Conservation (phyloP, 148 eudicot genomes). For the Linanthus parryae region DNA sequence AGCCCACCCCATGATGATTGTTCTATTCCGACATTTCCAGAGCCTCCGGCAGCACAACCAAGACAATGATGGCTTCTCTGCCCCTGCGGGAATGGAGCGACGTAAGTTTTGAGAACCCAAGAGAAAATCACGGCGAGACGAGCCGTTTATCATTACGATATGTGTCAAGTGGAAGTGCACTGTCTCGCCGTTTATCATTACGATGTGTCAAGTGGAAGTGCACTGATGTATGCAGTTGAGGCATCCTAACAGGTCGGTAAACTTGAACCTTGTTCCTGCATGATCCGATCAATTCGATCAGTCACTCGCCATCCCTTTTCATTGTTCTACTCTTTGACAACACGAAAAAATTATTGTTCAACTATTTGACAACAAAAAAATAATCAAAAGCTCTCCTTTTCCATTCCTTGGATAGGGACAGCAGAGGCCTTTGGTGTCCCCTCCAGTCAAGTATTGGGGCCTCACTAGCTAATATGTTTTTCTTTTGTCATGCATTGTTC, state of each 20-base stretch:
- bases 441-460: no score
- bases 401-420: no score
- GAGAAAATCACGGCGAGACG: background rate
- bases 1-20: background rate
- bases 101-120: background rate
- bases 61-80: background rate
- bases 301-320: background rate
- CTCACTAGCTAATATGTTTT: no score
- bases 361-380: no score
- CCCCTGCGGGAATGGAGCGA: background rate
- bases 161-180: background rate
- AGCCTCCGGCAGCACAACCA: background rate
- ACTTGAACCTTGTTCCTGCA: background rate
- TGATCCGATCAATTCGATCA: background rate
- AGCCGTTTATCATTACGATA: no score
- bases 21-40: background rate
- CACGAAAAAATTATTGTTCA: background rate
- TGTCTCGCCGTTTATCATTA: no score
- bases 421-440: no score
- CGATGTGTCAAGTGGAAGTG: background rate
- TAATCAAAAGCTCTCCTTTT: background rate
- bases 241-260: background rate
- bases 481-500: no score
- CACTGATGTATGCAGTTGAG: no score
- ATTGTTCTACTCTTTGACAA: background rate